A percentile compares a stretch with the other conserved stretches of the same genome.
Evolutionary conservation across 2,329 filamentous ascomycete genomes (phyloP).

Genomic region (Colletotrichum godetiae): DNA sequence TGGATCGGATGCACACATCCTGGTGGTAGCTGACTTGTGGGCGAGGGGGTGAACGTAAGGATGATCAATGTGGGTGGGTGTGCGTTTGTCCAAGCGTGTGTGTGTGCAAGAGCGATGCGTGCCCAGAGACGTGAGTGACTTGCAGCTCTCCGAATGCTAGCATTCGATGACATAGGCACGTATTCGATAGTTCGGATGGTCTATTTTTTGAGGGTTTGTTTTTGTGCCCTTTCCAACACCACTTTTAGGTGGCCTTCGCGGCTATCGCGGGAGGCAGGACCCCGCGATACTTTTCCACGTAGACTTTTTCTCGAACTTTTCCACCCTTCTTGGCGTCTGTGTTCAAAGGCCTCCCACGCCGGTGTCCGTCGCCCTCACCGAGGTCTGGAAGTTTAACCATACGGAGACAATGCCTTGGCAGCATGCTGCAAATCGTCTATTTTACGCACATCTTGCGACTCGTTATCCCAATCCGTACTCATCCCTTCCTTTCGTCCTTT

Average conservation of each 20-base stretch:
- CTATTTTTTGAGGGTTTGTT: not conserved
- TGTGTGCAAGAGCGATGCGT: not conserved
- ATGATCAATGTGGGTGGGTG: slow-evolving; percentile 10
- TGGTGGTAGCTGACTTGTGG: not conserved
- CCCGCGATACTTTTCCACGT: not conserved
- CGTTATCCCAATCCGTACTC: not conserved
- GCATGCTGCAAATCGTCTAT: not conserved
- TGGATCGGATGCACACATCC: slow-evolving; percentile 19
- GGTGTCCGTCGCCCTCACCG: slow-evolving; percentile 5
- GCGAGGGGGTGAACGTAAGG: slow-evolving; percentile 15
- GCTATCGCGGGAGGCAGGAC: slow-evolving; percentile 12
- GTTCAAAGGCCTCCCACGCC: slow-evolving; percentile 3
- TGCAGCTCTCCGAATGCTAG: slow-evolving; percentile 22
- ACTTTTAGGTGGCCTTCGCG: slow-evolving; percentile 9
- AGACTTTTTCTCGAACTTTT: slow-evolving; percentile 30
- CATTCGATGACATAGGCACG: slow-evolving; percentile 25
- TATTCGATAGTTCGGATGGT: slow-evolving; percentile 27
- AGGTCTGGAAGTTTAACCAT: slow-evolving; percentile 7
- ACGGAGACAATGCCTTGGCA: slow-evolving; percentile 5
- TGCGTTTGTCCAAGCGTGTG: not conserved
- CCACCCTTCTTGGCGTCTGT: slow-evolving; percentile 8
- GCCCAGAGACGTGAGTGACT: slow-evolving; percentile 10
- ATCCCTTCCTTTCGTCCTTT: not conserved
- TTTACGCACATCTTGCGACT: slow-evolving; percentile 14
- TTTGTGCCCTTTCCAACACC: not conserved